Evolutionary conservation across 2,329 filamentous ascomycete genomes (phyloP), one percentile per base, ranked within the genome.

Genomic region (Alternaria angustiovoidea): DNA sequence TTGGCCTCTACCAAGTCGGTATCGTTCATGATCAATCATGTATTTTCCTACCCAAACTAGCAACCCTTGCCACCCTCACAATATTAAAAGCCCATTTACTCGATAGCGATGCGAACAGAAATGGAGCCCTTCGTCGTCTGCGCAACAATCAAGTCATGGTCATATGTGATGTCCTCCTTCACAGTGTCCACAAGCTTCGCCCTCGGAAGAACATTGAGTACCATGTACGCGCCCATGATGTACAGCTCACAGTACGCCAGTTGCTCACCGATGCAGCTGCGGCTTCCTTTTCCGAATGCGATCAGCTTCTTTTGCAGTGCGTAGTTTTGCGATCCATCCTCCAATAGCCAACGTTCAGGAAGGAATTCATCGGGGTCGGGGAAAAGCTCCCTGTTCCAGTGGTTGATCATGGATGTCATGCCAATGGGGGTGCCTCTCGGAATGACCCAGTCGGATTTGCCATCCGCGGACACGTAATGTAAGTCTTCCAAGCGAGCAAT

Each of bases 291-390:
- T 30, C 66, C 66, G 49, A 72, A 72, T 20, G 68, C 62, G 48
- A 72, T 69, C 34, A 72, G 60, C 38, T 70, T 71, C 54, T 69
- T 70, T 51, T 65, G 61, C 16, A 71, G 42, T 32, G 62, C 54
- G 20, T 67, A 68, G 52, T 70, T 66, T 20, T 62, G 65, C 38
- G 64, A 58, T 8, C 62, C 65, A 28, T 70, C 58, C 9, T 51
- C 54, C 20, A 65, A 51, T 2, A 79, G 62, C 78, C 77, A 80
- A 11, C 78, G 66, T 54, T 78, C 72, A 4, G 75, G 75, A 6
- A 61, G 43, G 51, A 78, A 78, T 1, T 68, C 64, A 18, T 69
- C 59, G 0, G 75, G 68, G 24, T 70, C 51, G 1, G 74, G 70
- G 46, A 59, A 59, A 24, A 81, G 71, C 8, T 64, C 59, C 32